Evolutionary conservation across 1,284 basidiomycete genomes (phyloP).

Genomic region (Cutaneotrichosporon sp.): DNA sequence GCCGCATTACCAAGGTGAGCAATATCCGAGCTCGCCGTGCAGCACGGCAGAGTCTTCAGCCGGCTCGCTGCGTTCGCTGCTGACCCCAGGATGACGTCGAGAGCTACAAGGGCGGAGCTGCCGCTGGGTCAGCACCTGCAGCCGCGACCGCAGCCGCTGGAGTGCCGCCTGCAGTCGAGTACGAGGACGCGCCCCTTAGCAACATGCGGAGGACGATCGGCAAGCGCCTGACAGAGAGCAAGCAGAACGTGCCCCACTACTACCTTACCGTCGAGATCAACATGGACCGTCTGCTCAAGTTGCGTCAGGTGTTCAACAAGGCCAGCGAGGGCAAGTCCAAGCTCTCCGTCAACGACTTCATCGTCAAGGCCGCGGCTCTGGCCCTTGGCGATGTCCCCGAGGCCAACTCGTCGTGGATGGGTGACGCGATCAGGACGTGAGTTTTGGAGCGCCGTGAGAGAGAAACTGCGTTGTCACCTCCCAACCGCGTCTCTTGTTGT

Average conservation of each 20-base stretch:
- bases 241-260: constrained; percentile 94
- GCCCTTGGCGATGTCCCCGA: constrained; percentile 94
- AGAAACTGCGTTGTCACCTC: too few species aligned
- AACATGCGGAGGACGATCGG: constrained; percentile 96
- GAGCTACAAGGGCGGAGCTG: constrained; percentile 61
- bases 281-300: constrained; percentile 88
- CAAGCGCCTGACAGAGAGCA: constrained; percentile 81
- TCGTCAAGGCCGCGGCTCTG: constrained; percentile 89
- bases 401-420: constrained; percentile 96
- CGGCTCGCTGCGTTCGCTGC: too few species aligned
- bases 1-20: constrained; percentile 81
- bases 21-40: too few species aligned
- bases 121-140: constrained; percentile 50
- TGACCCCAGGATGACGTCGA: constrained; percentile 65
- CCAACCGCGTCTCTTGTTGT: too few species aligned
- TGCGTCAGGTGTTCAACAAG: constrained; percentile 91
- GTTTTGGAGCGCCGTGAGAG: constrained; percentile 42
- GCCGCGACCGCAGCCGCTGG: constrained; percentile 46
- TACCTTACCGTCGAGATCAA: constrained; percentile 93
- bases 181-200: constrained; percentile 83
- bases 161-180: constrained; percentile 57
- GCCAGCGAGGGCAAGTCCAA: constrained; percentile 75
- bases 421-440: constrained; percentile 89
- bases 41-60: too few species aligned
- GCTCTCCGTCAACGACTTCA: constrained; percentile 96